A percentile compares a stretch with the other conserved stretches of the same genome.
Evolutionary conservation across 78 protist genomes (phyloP).

Genomic region (slime mould (Dictyostelium discoideum)): DNA sequence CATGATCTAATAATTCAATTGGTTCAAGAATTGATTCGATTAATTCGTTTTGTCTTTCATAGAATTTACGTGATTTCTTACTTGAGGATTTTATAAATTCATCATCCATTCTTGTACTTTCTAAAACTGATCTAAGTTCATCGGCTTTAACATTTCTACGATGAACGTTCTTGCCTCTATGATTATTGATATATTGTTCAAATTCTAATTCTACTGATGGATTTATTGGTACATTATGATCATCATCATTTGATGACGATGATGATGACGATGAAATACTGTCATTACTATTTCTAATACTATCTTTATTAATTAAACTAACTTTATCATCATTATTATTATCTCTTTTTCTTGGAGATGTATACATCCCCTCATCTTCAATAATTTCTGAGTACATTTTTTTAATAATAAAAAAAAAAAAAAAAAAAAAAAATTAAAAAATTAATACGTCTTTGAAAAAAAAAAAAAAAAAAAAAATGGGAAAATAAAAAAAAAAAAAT

Average conservation of each 20-base stretch:
- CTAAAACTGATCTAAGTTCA: background rate
- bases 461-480: background rate
- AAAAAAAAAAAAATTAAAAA: no score
- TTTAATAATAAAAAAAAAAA: background rate
- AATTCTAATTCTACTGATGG: background rate
- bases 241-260: background rate
- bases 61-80: constrained; percentile 56
- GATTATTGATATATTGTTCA: background rate
- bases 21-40: constrained; percentile 72
- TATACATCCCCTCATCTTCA: background rate
- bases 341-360: background rate
- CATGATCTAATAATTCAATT: background rate
- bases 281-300: background rate
- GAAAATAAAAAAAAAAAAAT: background rate
- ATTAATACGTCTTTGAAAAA: no score
- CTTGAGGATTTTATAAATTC: background rate
- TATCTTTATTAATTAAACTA: background rate
- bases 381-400: background rate
- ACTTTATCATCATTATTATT: background rate
- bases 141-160: constrained; percentile 24
- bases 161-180: background rate
- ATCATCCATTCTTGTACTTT: background rate
- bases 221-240: background rate
- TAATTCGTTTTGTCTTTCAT: constrained; percentile 69
- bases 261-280: background rate